A percentile compares a stretch with the other conserved stretches of the same genome.
These are phyloP conservation scores for Euphorbia corollata DNA, from an alignment of 441 rosid species.

Conservation along the genomic window DNA sequence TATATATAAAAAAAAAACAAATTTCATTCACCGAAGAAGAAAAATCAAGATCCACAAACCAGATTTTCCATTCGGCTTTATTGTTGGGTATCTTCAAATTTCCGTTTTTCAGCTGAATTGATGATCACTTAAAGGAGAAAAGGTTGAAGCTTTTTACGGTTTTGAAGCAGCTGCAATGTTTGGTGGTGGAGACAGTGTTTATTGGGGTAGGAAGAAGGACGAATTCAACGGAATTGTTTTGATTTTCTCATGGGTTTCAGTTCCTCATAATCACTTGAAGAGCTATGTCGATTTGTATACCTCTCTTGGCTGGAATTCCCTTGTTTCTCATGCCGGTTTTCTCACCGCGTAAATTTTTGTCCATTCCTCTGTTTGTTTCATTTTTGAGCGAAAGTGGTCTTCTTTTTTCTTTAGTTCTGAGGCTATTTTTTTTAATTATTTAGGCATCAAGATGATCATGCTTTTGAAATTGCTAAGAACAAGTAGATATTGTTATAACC, in stretches of 20 bases:
- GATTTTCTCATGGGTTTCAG: slow-evolving; percentile 64
- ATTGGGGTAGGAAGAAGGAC: slow-evolving; percentile 45
- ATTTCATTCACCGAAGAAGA: neutral
- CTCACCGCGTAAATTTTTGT: slow-evolving; percentile 48
- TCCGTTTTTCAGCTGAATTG: neutral
- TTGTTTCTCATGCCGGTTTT: slow-evolving; percentile 62
- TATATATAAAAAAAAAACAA: neutral
- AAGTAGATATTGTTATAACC: neutral
- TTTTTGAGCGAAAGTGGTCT: neutral
- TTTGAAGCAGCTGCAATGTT: slow-evolving; percentile 25
- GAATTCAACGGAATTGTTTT: slow-evolving; percentile 59
- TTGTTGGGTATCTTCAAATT: neutral
- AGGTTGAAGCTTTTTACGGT: neutral
- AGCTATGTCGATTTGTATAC: slow-evolving; percentile 57
- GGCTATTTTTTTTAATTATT: neutral
- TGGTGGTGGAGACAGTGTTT: slow-evolving; percentile 36
- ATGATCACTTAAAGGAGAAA: neutral
- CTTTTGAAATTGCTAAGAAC: neutral
- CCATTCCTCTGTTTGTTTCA: neutral
- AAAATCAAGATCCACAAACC: neutral
- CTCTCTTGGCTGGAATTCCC: slow-evolving; percentile 78
- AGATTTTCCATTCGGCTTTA: neutral
- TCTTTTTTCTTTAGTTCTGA: neutral
- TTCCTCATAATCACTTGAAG: slow-evolving; percentile 33
- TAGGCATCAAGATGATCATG: neutral